Conservation (phyloP, 2,329 filamentous ascomycete genomes). For the Truncatella angustata region DNA sequence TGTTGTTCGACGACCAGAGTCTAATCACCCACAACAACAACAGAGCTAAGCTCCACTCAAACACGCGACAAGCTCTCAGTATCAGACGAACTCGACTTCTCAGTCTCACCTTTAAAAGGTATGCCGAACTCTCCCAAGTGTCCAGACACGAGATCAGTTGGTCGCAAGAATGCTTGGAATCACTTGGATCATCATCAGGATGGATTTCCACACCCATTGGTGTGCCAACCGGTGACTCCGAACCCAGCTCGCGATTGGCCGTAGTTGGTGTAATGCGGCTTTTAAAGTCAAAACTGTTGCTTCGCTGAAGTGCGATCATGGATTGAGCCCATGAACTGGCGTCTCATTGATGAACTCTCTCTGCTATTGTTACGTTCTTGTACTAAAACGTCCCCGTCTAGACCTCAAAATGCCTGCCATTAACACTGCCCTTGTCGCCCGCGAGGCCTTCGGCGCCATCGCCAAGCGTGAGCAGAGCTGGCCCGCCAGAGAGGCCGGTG, state of each 20-base stretch:
- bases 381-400: conserved; percentile 13
- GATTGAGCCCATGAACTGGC: neutral
- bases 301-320: conserved; percentile 11
- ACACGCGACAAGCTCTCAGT: conserved; percentile 11
- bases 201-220: neutral
- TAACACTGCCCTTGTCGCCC: conserved; percentile 30
- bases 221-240: conserved; percentile 8
- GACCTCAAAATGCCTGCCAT: conserved; percentile 30
- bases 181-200: neutral
- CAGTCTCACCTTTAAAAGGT: conserved; percentile 4
- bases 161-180: neutral
- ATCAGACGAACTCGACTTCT: neutral
- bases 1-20: conserved; percentile 30
- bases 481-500: conserved; percentile 30
- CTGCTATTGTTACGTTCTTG: conserved; percentile 4
- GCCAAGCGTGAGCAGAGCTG: conserved; percentile 31
- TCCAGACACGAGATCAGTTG: neutral
- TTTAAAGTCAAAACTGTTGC: conserved; percentile 11
- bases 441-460: conserved; percentile 28
- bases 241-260: conserved; percentile 10
- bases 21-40: conserved; percentile 15
- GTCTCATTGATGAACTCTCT: neutral
- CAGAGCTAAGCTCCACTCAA: conserved; percentile 16
- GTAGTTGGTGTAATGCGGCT: conserved; percentile 14
- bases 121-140: neutral